Evolutionary conservation across 108 stramenopile species (phyloP), one percentile per base, ranked within the genome.

Genomic region (Pelagomonas calceolata): DNA sequence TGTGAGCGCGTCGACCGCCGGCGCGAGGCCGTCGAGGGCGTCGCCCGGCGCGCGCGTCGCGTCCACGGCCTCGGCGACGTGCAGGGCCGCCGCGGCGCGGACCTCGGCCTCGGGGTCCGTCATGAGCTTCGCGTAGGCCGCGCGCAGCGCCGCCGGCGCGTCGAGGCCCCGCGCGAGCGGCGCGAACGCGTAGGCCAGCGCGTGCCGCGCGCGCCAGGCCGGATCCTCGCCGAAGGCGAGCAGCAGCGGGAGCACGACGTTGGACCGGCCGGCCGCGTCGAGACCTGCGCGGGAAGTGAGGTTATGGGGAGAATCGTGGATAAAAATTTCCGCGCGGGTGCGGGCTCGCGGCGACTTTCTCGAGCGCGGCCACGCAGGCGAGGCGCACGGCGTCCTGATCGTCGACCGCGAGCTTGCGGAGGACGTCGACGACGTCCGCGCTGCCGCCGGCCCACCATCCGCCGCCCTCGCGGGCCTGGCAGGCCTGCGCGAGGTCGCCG

Each of bases 351-450:
- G n/a, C n/a, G n/a, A n/a, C n/a, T n/a, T n/a, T n/a, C n/a, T n/a
- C n/a, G n/a, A n/a, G n/a, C n/a, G n/a, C n/a, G n/a, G n/a, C 87
- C 29, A 89, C 88, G 4, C 91, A 95, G 74, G 95, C 94, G 67
- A 96, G 77, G 30, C 98, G 78, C 5, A 99, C 95, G 18, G 92
- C 91, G 73, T 99, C 98, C 73, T 97, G 95, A 63, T 96, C 94
- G 67, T 90, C 93, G 39, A 85, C 83, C 14, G 94, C 88, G 64
- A 98, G 82, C 36, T 77, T 68, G 77, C 91, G 85, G 70, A 85
- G 88, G 63, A 96, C 75, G 44, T 71, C 76, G 51, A 81, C 72
- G n/a, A n/a, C n/a, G n/a, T n/a, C n/a, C n/a, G n/a, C n/a, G n/a
- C 34, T n/a, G n/a, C 45, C 51, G 36, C 36, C 31, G 26, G 31